Conservation (phyloP, 352 stramenopile species). For the Phytophthora constricta region DNA sequence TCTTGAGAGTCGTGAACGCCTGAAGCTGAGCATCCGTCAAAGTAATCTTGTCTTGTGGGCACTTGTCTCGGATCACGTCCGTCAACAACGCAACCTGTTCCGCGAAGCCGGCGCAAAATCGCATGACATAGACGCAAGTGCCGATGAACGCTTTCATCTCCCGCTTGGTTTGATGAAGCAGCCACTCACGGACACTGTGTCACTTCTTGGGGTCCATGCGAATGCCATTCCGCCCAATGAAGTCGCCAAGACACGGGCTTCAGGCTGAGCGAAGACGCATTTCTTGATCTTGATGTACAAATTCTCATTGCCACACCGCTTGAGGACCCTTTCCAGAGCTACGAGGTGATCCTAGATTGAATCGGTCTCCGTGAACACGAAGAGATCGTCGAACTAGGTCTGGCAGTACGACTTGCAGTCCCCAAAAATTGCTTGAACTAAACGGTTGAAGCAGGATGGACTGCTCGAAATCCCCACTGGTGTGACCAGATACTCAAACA, state of each 20-base stretch:
- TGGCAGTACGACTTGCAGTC: background rate
- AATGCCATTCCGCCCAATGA: slow-evolving; percentile 8
- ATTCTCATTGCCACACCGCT: slow-evolving; percentile 14
- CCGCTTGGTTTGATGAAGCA: slow-evolving; percentile 12
- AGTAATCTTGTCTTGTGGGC: background rate
- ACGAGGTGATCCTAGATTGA: slow-evolving; percentile 2
- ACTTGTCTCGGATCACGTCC: background rate
- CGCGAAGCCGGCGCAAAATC: slow-evolving; percentile 21
- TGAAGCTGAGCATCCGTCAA: background rate
- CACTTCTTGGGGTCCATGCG: slow-evolving; percentile 27
- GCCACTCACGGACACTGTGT: slow-evolving; percentile 12
- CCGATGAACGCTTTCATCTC: slow-evolving; percentile 26
- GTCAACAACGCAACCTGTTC: background rate
- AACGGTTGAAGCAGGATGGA: slow-evolving; percentile 8
- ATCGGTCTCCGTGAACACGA: slow-evolving; percentile 2
- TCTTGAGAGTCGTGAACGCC: slow-evolving; percentile 1
- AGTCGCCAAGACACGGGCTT: slow-evolving; percentile 12
- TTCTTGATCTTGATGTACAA: slow-evolving; percentile 3
- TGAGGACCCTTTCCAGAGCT: background rate
- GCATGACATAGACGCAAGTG: slow-evolving; percentile 25
- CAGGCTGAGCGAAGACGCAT: no score
- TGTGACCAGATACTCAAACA: slow-evolving; percentile 7
- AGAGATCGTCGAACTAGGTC: slow-evolving; percentile 7
- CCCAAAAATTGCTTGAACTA: background rate
- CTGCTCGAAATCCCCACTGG: slow-evolving; percentile 4